phyloP scores from a whole-genome alignment of 495 filamentous ascomycete genomes.

The Copromyces sp. region DNA sequence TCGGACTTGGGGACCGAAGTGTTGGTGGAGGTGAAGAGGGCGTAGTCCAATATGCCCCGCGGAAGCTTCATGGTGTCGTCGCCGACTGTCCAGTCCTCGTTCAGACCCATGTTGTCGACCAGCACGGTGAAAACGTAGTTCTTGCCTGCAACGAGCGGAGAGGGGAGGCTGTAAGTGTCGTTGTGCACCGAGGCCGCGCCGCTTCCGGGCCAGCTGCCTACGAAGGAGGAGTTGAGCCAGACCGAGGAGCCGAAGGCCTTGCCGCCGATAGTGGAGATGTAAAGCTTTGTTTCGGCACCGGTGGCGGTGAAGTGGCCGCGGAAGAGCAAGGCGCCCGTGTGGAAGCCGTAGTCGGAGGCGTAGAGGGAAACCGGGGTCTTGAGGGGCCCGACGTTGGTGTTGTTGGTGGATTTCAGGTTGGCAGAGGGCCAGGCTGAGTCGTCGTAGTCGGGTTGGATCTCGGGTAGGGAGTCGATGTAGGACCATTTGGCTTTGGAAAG shows the following conservation, averaged over 20 bases:
- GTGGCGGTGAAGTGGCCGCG: slow-evolving; percentile 62
- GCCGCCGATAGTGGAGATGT: slow-evolving; percentile 52
- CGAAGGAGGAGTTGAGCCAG: slow-evolving; percentile 44
- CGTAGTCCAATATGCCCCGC: slow-evolving; percentile 56
- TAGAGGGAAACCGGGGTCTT: slow-evolving; percentile 56
- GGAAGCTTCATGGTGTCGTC: slow-evolving; percentile 57
- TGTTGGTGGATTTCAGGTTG: slow-evolving; percentile 44
- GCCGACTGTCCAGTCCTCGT: slow-evolving; percentile 52
- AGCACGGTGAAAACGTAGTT: slow-evolving; percentile 58
- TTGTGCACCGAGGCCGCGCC: slow-evolving; percentile 33
- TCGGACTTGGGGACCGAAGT: slow-evolving; percentile 10
- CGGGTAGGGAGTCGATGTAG: slow-evolving; percentile 60
- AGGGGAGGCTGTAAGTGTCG: slow-evolving; percentile 47
- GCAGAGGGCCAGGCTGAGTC: slow-evolving; percentile 58
- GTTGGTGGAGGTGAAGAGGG: slow-evolving; percentile 37
- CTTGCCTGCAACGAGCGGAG: slow-evolving; percentile 37
- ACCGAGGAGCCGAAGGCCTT: slow-evolving; percentile 46
- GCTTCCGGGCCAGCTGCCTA: slow-evolving; percentile 50
- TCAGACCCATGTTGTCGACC: slow-evolving; percentile 62
- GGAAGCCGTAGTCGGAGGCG: slow-evolving; percentile 63
- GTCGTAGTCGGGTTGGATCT: slow-evolving; percentile 52
- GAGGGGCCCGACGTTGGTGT: slow-evolving; percentile 39
- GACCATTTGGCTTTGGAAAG: slow-evolving; percentile 56
- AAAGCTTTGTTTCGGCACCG: slow-evolving; percentile 48
- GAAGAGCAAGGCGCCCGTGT: slow-evolving; percentile 58